phyloP scores from a whole-genome alignment of 768 basidiomycete genomes.

The Russula foetens region DNA sequence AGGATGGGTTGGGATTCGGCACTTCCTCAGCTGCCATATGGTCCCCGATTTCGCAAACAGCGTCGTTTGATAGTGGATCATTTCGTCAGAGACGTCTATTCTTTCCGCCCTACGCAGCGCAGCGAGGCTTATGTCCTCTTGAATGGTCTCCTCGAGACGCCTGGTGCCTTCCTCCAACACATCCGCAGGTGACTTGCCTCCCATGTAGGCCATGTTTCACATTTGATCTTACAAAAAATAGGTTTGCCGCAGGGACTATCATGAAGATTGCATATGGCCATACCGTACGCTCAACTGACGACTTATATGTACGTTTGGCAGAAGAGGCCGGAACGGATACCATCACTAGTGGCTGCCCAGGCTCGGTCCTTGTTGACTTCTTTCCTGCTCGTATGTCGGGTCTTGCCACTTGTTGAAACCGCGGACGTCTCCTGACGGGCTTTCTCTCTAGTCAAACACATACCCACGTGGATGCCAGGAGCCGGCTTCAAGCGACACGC shows the following conservation, averaged over 20 bases:
- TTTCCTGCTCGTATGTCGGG: slow-evolving; percentile 27
- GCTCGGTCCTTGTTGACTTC: slow-evolving; percentile 29
- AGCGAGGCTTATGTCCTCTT: slow-evolving; percentile 25
- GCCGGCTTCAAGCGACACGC: slow-evolving; percentile 21
- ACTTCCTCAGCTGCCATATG: slow-evolving; percentile 22
- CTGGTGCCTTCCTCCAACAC: slow-evolving; percentile 24
- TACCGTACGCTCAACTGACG: slow-evolving; percentile 25
- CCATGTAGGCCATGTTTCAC: neutral
- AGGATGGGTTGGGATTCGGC: slow-evolving; percentile 21
- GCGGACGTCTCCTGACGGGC: neutral
- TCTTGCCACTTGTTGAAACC: neutral
- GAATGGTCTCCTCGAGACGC: slow-evolving; percentile 22
- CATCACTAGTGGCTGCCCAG: slow-evolving; percentile 22
- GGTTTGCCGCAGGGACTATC: slow-evolving; percentile 26
- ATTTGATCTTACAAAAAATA: slow-evolving; percentile 8
- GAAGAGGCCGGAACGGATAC: slow-evolving; percentile 23
- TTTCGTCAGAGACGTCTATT: slow-evolving; percentile 18
- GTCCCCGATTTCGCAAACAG: slow-evolving; percentile 25
- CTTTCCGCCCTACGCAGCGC: slow-evolving; percentile 23
- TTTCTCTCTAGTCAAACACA: slow-evolving; percentile 9
- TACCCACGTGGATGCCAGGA: slow-evolving; percentile 21
- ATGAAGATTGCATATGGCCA: slow-evolving; percentile 30
- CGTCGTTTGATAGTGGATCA: slow-evolving; percentile 25
- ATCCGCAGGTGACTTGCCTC: slow-evolving; percentile 21
- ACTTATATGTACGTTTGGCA: slow-evolving; percentile 25